Percentiles rank a stretch among this genome's conserved stretches.
These are phyloP conservation scores for Vitis labrusca DNA, from an alignment of 164 flowering plant genomes.

Conservation along the genomic window DNA sequence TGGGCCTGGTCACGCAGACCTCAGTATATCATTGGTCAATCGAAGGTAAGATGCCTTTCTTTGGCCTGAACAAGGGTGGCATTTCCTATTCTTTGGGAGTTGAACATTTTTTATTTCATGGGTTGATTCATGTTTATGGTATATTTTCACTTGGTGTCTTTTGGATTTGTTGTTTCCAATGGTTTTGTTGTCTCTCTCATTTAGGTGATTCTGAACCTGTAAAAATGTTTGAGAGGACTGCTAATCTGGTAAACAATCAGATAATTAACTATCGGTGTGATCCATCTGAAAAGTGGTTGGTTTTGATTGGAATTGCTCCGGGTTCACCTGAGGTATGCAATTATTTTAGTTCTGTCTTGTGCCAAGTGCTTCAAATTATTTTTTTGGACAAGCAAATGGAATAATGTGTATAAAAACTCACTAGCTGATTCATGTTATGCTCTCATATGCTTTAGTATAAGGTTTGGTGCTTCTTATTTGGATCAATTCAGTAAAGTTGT, in stretches of 20 bases:
- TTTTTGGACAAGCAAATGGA: no score
- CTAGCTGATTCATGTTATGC: no score
- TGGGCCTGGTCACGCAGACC: slow-evolving; percentile 94
- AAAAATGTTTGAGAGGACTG: slow-evolving; percentile 96
- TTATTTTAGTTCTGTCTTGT: background rate
- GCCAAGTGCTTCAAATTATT: background rate
- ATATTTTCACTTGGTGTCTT: background rate
- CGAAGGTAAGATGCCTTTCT: slow-evolving; percentile 56
- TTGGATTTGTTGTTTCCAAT: background rate
- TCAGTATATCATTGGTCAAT: slow-evolving; percentile 97
- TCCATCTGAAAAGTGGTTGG: slow-evolving; percentile 96
- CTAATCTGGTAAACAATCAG: slow-evolving; percentile 87
- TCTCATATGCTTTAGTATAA: no score
- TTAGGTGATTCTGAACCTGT: slow-evolving; percentile 93
- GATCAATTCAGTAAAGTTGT: no score
- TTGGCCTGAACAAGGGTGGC: background rate
- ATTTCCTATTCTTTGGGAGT: no score
- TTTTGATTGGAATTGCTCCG: slow-evolving; percentile 97
- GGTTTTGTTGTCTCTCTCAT: slow-evolving; percentile 1
- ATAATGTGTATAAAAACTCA: no score
- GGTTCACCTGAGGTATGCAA: slow-evolving; percentile 86
- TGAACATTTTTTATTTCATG: no score
- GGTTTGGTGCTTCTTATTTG: no score
- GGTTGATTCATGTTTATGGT: background rate
- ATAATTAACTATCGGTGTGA: slow-evolving; percentile 92